Conservation (phyloP, 164 flowering plant genomes). For the Chimonanthus praecox region DNA sequence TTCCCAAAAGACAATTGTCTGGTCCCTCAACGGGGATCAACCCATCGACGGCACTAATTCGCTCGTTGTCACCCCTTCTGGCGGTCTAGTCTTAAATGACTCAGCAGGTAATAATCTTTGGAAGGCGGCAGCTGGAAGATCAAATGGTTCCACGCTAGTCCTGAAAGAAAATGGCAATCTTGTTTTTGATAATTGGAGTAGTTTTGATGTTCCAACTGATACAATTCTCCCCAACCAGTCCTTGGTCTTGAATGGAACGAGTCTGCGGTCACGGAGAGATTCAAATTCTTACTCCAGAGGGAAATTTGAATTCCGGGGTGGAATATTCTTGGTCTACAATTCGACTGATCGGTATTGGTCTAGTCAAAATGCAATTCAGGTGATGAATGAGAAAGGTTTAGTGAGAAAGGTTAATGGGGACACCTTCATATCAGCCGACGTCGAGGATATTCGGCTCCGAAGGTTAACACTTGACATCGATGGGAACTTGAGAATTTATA, state of each 20-base stretch:
- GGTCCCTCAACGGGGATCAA: conserved; percentile 33
- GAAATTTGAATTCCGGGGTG: conserved; percentile 25
- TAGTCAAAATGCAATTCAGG: conserved; percentile 4
- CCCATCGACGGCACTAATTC: conserved; percentile 27
- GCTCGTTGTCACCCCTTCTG: conserved; percentile 32
- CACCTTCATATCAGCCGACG: conserved; percentile 31
- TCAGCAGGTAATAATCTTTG: conserved; percentile 22
- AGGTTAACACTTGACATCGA: conserved; percentile 49
- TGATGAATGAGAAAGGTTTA: conserved; percentile 27
- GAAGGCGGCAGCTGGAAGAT: conserved; percentile 3
- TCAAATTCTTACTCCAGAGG: conserved; percentile 8
- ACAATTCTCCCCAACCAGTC: conserved; percentile 49
- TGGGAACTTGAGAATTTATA: conserved; percentile 54
- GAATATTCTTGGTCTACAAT: conserved; percentile 22
- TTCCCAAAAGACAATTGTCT: conserved; percentile 25
- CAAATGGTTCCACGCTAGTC: conserved; percentile 21
- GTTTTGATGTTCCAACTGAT: conserved; percentile 44
- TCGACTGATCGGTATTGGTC: conserved; percentile 31
- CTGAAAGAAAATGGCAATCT: conserved; percentile 36
- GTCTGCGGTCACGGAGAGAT: conserved; percentile 25
- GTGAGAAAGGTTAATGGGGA: conserved; percentile 12
- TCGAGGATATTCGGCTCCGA: conserved; percentile 18
- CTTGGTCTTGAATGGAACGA: conserved; percentile 13
- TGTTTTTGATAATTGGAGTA: conserved; percentile 42
- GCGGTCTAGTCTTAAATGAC: conserved; percentile 33